A percentile compares a stretch with the other conserved stretches of the same genome.
Evolutionary conservation across 2,329 filamentous ascomycete genomes (phyloP).

Genomic region (Polychaeton citri): DNA sequence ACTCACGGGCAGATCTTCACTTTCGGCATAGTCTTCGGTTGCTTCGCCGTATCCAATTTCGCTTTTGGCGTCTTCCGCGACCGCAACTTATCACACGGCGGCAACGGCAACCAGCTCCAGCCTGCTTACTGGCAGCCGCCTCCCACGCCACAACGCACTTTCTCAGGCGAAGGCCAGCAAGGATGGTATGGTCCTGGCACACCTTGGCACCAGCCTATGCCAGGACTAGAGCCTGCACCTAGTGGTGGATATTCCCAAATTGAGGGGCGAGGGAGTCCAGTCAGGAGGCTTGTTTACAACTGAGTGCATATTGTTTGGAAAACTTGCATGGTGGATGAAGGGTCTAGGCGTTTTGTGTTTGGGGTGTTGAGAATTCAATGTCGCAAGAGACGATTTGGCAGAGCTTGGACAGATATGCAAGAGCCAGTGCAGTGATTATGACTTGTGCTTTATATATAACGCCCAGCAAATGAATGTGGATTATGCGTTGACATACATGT

Average conservation of each 20-base stretch:
- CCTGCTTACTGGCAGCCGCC: conserved; percentile 12
- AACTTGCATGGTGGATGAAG: too few species aligned
- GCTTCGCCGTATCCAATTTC: conserved; percentile 45
- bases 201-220: conserved; percentile 14
- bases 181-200: conserved; percentile 14
- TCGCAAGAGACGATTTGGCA: too few species aligned
- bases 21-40: conserved; percentile 33
- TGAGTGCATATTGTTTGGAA: too few species aligned
- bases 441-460: too few species aligned
- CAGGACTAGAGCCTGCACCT: conserved; percentile 19
- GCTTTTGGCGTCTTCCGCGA: conserved; percentile 43
- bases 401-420: too few species aligned
- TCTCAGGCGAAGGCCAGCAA: conserved; percentile 14
- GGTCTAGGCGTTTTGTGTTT: too few species aligned
- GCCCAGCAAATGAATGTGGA: too few species aligned
- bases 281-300: conserved; percentile 19
- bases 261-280: conserved; percentile 20
- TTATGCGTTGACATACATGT: too few species aligned
- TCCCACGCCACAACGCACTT: conserved; percentile 20
- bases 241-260: conserved; percentile 17
- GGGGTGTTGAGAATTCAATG: too few species aligned
- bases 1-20: conserved; percentile 28
- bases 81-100: conserved; percentile 12
- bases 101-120: conserved; percentile 3
- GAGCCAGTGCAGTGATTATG: too few species aligned